Base-by-base conservation (phyloP, 352 stramenopile genomes). In the Phytophthora rubi region DNA sequence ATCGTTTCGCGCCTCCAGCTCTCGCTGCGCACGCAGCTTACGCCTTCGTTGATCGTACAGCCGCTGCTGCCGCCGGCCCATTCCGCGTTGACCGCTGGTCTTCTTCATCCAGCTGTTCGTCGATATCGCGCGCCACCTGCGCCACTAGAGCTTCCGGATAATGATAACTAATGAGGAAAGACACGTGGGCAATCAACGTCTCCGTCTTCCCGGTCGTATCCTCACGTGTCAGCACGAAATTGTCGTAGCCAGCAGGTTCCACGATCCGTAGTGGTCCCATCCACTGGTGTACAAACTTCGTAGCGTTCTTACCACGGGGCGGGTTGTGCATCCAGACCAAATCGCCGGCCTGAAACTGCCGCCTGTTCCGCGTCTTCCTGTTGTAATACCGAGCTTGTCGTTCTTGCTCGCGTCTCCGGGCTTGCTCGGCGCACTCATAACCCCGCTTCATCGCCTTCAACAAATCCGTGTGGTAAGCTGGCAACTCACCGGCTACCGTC, bases 261-360 rank as follows among this genome's bases (percentile, higher is more conserved):
- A 65, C 7, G 0, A 51, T 28, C 1, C 58, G 15, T 23, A 65
- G 32, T 2, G 47, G 45, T 4, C 47, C 58, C 30, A 57, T 49
- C 47, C 32, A 58, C 4, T 33, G 9, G 47, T 65, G 45, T 0
- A 58, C 58, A 18, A 65, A 57, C 18, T 65, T 65, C 1, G 58
- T 65, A 1, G 58, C 58, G 6, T 56, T 65, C 4, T 33, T 30
- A 4, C 47, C 58, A 10, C 58, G 28, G 0, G 58, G 58, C 5
- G 47, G 58, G 13, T 56, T 26, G 18, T 57, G 47, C 18, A 65
- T 16, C 58, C 58, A 65, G 1, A 65, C 58, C 2, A 21, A 5
- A 9, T 62, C 56, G 2, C 56, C 57, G 1, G 12, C n/a, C 7
- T 35, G 8, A 35, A 56, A 64, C 32, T 64, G 26, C 7, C 44